phyloP scores from a whole-genome alignment of 2,329 filamentous ascomycete species.

The Aspergillus sclerotialis region DNA sequence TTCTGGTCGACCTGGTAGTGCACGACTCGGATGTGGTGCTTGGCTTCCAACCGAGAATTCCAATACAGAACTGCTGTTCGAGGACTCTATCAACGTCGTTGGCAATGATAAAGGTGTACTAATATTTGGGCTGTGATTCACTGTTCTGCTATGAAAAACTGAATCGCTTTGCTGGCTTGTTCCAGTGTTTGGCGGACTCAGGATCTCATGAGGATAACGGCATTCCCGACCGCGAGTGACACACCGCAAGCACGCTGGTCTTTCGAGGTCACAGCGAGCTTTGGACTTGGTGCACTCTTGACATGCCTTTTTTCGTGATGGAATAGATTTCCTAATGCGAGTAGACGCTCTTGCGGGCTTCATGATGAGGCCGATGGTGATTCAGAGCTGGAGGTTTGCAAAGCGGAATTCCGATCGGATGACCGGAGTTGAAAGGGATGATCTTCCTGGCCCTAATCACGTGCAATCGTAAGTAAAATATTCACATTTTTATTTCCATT shows the following conservation, averaged over 20 bases:
- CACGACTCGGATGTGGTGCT: background rate
- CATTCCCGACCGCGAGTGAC: constrained; percentile 8
- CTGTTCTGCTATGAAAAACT: background rate
- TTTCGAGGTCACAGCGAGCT: constrained; percentile 12
- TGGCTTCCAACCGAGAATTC: background rate
- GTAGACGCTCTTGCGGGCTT: no score
- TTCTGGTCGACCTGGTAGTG: background rate
- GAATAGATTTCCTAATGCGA: no score
- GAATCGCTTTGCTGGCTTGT: background rate
- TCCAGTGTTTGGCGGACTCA: background rate
- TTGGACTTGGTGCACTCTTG: constrained; percentile 13
- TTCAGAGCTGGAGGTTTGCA: no score
- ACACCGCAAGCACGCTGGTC: constrained; percentile 13
- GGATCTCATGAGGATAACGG: constrained; percentile 6
- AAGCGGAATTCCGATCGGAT: no score
- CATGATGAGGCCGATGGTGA: no score
- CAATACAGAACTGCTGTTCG: background rate
- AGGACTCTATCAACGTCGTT: no score
- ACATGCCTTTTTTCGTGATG: constrained; percentile 15
- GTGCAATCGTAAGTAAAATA: no score
- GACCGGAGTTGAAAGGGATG: no score
- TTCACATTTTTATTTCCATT: no score
- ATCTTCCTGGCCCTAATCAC: no score
- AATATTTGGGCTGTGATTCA: no score
- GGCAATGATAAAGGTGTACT: no score